Base-by-base conservation (phyloP, 1,284 basidiomycete genomes). In the Naganishia sp. region DNA sequence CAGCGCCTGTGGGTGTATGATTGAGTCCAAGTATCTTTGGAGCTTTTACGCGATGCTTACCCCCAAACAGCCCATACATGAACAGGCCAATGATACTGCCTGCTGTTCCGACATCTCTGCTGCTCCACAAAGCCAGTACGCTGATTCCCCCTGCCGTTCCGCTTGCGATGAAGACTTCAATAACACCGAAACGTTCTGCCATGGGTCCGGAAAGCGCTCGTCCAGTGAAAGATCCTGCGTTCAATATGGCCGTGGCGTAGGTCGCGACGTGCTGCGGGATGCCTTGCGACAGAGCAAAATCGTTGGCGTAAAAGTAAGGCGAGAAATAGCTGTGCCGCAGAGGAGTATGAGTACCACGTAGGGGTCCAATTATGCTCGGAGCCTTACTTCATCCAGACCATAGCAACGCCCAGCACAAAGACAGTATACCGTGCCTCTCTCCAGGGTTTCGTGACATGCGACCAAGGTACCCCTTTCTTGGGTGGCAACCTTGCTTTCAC, bases 401-500 rank as follows among this genome's bases (percentile, higher is more conserved):
- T 31, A 28, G 66, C 66, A 3, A 68, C 64, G 31, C 69, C 69
- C 39, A 63, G 28, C 23, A 67, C 63, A 33, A 67, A 70, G 6
- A 60, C 57, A 28, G 66, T 50, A 43, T 67, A 70, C 23, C 64
- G 55, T 6, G 43, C 49, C 25, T 70, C 69, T 59, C 49, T 70
- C 64, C 66, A 68, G 1, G 54, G 52, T 5, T 52, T 63, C 18
- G 21, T 49, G 10, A 70, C 68, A 13, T 64, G 42, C 18, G 68
- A 71, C 65, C 73, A 69, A 11, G 77, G 77, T 2, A 75, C 72
- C 2, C 76, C 73, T 3, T 64, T 59, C 39, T 73, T 67, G 0
- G 75, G 76, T 15, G 78, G 75, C 15, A 78, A 63, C 44, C 78
- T 72, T 1, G 75, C 71, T 60, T 74, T 74, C 63, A 79, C 70